A percentile compares a stretch with the other conserved stretches of the same genome.
Evolutionary conservation across 2,329 filamentous ascomycete genomes (phyloP).

Genomic region (Epichloe bromicola): DNA sequence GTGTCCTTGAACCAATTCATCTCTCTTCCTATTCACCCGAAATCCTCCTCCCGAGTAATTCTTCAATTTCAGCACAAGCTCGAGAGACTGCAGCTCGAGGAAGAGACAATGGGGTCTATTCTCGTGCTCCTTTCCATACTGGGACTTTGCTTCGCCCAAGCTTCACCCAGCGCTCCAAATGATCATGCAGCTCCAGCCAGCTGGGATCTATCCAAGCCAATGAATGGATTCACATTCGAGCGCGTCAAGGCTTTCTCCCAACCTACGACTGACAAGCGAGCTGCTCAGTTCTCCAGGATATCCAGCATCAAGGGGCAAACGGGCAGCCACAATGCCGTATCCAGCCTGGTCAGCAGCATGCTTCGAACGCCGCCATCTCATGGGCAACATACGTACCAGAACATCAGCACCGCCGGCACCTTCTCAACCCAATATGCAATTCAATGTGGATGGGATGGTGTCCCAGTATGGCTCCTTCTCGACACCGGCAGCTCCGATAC

Average conservation of each 20-base stretch:
- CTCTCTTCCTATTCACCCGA: too few species aligned
- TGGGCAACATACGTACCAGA: conserved; percentile 19
- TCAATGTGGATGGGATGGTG: conserved; percentile 26
- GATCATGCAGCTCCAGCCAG: conserved; percentile 1
- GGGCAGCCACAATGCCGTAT: conserved; percentile 16
- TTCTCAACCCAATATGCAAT: conserved; percentile 31
- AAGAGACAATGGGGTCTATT: neutral
- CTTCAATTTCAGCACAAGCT: too few species aligned
- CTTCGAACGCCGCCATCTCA: conserved; percentile 8
- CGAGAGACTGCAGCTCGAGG: neutral
- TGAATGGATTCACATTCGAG: conserved; percentile 27
- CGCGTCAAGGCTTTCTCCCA: conserved; percentile 16
- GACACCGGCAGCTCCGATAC: conserved; percentile 41
- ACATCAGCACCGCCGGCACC: conserved; percentile 23
- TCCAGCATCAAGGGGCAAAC: conserved; percentile 15
- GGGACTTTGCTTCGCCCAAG: conserved; percentile 3
- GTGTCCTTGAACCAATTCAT: too few species aligned
- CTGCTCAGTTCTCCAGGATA: conserved; percentile 21
- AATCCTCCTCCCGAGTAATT: too few species aligned
- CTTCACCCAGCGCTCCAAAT: neutral
- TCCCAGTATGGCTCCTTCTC: conserved; percentile 28
- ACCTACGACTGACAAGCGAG: conserved; percentile 16
- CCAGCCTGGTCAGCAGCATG: conserved; percentile 15
- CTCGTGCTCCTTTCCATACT: conserved; percentile 3
- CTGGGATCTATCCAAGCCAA: conserved; percentile 22